Evolutionary conservation across 768 basidiomycete genomes (phyloP).

Genomic region (Phanerochaete carnosa): DNA sequence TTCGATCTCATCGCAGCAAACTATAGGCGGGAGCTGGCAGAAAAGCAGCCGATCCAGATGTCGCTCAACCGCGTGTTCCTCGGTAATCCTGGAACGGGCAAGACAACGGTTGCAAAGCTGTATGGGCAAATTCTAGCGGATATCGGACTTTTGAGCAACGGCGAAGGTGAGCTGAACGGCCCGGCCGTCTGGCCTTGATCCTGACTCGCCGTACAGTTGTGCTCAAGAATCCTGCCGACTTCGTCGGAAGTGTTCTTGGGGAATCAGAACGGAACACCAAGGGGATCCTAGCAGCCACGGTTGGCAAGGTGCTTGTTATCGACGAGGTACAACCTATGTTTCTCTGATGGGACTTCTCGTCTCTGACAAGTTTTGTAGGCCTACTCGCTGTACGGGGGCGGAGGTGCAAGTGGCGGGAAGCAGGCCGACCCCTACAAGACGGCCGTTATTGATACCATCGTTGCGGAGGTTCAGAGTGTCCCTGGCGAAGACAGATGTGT

Average conservation of each 20-base stretch:
- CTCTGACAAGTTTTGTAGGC: constrained; percentile 42
- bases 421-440: constrained; percentile 53
- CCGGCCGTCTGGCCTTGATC: neutral
- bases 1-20: constrained; percentile 47
- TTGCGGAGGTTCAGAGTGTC: constrained; percentile 67
- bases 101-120: constrained; percentile 65
- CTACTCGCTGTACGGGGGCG: constrained; percentile 61
- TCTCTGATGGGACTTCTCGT: neutral
- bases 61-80: constrained; percentile 65
- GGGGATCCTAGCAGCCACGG: constrained; percentile 51
- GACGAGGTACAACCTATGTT: constrained; percentile 46
- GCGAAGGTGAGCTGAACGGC: constrained; percentile 48
- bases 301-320: constrained; percentile 68
- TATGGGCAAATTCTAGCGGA: constrained; percentile 65
- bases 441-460: constrained; percentile 70
- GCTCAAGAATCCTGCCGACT: constrained; percentile 66
- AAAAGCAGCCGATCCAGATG: constrained; percentile 48
- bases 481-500: constrained; percentile 72
- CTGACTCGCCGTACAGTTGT: constrained; percentile 40
- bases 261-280: constrained; percentile 65
- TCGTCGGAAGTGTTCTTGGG: constrained; percentile 56
- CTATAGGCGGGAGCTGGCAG: constrained; percentile 56
- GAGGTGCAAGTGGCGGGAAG: constrained; percentile 23
- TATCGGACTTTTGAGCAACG: constrained; percentile 63
- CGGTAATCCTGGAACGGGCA: constrained; percentile 69